Evolutionary conservation across 257 asterid genomes (phyloP), one percentile per base, ranked within the genome.

Genomic region (Craterostigma plantagineum): DNA sequence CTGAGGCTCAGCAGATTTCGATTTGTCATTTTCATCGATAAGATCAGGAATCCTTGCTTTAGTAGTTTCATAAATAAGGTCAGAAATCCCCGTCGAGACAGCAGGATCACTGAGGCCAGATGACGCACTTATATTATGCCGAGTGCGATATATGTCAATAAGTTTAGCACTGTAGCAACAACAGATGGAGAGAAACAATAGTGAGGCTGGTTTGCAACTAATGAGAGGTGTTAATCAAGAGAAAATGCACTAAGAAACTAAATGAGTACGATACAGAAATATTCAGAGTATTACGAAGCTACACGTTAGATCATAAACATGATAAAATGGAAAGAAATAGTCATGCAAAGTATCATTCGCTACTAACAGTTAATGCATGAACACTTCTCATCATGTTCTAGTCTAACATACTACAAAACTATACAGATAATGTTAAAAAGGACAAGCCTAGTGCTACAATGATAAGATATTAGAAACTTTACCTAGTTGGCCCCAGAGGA

Each of bases 401-500:
- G 30, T 23, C 30, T 23, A 23, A 23, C 6, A 23, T 23, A 23
- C 30, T 23, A 23, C 30, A 23, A n/a, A 23, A 23, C n/a, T n/a
- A 23, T 23, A 23, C 30, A 23, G 30, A 23, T 23, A 23, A 23
- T 23, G 30, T 2, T 6, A 23, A 6, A 23, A 23, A n/a, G n/a
- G n/a, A n/a, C n/a, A n/a, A n/a, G n/a, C n/a, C n/a, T n/a, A n/a
- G 41, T 2, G 10, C 33, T 10, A 7, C 3, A 43, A 47, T 4
- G 1, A 48, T 14, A 50, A 38, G 10, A 16, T 10, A 12, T 34
- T 40, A 55, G 49, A 7, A 39, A 34, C 30, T n/a, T 36, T 61
- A 90, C 98, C 98, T 90, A 37, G 98, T 90, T 48, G 98, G 94
- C 55, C 98, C 98, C 54, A 90, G 64, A 52, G 98, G 98, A 50